phyloP scores from a whole-genome alignment of 1,139 yeast species.

The Arxiozyma slooffiae region DNA sequence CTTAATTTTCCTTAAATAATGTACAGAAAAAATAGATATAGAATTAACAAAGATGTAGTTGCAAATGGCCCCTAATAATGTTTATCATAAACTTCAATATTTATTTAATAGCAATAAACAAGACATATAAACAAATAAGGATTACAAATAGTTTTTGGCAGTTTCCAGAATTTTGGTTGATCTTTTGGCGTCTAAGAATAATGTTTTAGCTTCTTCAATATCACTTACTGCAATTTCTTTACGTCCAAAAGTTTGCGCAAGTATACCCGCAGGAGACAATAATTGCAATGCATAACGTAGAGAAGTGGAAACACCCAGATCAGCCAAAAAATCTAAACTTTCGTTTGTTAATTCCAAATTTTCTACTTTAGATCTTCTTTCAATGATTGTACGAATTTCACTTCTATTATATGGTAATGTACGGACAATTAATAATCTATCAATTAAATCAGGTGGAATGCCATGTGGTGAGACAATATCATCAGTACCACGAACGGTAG shows the following conservation, averaged over 20 bases:
- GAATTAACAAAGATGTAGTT: not conserved
- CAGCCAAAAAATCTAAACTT: conserved; percentile 65
- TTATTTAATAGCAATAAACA: not conserved
- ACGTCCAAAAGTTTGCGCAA: conserved; percentile 67
- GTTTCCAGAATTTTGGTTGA: conserved; percentile 66
- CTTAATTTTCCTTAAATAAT: not conserved
- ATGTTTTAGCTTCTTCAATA: conserved; percentile 73
- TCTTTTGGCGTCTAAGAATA: conserved; percentile 83
- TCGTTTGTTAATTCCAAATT: conserved; percentile 51
- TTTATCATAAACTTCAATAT: not conserved
- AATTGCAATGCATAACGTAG: conserved; percentile 87
- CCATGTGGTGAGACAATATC: conserved; percentile 91
- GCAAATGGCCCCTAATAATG: not conserved
- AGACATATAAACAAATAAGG: not conserved
- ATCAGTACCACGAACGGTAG: conserved; percentile 85
- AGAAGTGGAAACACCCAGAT: conserved; percentile 63
- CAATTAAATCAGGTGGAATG: conserved; percentile 88
- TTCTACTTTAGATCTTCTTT: conserved; percentile 73
- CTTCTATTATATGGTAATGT: conserved; percentile 78
- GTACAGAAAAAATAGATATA: not conserved
- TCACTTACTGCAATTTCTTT: conserved; percentile 60
- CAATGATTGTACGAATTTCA: conserved; percentile 73
- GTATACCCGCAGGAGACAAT: conserved; percentile 80
- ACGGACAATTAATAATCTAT: conserved; percentile 80
- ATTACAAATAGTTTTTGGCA: conserved; percentile 24